phyloP scores from a whole-genome alignment of 768 basidiomycete genomes.

The Kwoniella bestiolae region DNA sequence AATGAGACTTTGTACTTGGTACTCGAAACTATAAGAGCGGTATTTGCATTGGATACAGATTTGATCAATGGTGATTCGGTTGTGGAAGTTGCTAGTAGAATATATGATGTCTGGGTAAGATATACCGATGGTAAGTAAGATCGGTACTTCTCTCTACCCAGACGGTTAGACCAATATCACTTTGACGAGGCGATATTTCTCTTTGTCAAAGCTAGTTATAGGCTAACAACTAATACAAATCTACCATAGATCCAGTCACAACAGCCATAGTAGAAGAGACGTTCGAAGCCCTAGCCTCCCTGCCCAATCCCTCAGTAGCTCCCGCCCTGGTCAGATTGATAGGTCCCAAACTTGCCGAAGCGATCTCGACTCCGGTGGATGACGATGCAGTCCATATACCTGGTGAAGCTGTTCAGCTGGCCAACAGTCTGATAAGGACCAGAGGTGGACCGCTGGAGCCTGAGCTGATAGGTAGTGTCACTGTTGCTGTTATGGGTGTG shows the following conservation, averaged over 20 bases:
- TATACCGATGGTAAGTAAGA: slow-evolving; percentile 74
- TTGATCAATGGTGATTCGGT: slow-evolving; percentile 63
- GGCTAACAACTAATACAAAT: too few species aligned
- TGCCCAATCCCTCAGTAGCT: slow-evolving; percentile 68
- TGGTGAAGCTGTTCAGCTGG: slow-evolving; percentile 79
- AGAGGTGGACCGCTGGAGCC: slow-evolving; percentile 70
- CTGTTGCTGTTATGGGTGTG: slow-evolving; percentile 73
- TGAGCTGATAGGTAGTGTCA: slow-evolving; percentile 76
- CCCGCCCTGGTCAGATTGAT: slow-evolving; percentile 73
- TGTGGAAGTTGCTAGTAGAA: slow-evolving; percentile 67
- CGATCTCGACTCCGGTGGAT: slow-evolving; percentile 62
- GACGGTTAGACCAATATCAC: too few species aligned
- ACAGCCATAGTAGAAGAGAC: slow-evolving; percentile 83
- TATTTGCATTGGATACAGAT: slow-evolving; percentile 73
- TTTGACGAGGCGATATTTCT: too few species aligned
- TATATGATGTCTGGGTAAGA: slow-evolving; percentile 81
- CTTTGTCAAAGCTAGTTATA: too few species aligned
- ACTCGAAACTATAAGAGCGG: slow-evolving; percentile 79
- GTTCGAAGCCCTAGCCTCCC: slow-evolving; percentile 69
- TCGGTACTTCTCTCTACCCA: neutral
- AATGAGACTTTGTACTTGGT: slow-evolving; percentile 89
- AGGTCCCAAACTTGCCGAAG: slow-evolving; percentile 71
- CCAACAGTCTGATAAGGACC: slow-evolving; percentile 72
- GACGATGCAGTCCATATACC: slow-evolving; percentile 74
- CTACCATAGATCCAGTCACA: slow-evolving; percentile 76